A percentile compares a stretch with the other conserved stretches of the same genome.
These are phyloP conservation scores for Centella asiatica DNA, from an alignment of 129 eudicot genomes.

Conservation along the genomic window DNA sequence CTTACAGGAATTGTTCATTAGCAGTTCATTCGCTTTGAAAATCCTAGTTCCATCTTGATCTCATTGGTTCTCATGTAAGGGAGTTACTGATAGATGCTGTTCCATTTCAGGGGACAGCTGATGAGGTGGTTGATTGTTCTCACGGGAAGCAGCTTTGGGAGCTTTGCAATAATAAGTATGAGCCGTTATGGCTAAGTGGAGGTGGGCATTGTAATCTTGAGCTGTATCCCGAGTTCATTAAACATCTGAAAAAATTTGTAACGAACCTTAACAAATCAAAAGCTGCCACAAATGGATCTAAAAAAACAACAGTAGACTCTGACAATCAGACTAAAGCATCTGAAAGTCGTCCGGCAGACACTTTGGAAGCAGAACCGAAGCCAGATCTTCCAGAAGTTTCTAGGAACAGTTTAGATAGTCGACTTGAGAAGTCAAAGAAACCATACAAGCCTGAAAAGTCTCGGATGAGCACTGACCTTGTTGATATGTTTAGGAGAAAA, in stretches of 20 bases:
- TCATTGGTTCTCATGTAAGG: neutral
- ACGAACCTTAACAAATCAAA: conserved; percentile 52
- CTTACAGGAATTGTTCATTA: neutral
- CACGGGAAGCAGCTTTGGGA: conserved; percentile 91
- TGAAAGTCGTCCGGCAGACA: conserved; percentile 34
- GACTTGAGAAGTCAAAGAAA: conserved; percentile 90
- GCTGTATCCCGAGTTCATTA: conserved; percentile 64
- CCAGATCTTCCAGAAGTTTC: conserved; percentile 66
- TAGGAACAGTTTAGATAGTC: conserved; percentile 92
- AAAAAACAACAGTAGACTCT: conserved; percentile 29
- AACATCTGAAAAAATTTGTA: conserved; percentile 54
- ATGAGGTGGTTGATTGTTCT: conserved; percentile 83
- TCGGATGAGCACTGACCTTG: conserved; percentile 67
- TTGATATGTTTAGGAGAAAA: conserved; percentile 68
- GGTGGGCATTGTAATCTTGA: conserved; percentile 96
- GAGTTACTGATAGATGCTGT: neutral
- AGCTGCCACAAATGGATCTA: conserved; percentile 31
- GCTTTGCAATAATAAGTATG: conserved; percentile 76
- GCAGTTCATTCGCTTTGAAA: neutral
- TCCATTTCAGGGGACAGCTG: conserved; percentile 66
- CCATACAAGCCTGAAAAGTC: conserved; percentile 73
- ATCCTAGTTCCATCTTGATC: neutral
- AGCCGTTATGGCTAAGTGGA: conserved; percentile 78
- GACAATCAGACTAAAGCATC: conserved; percentile 40
- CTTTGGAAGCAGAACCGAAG: conserved; percentile 39